phyloP scores from a whole-genome alignment of 2,329 filamentous ascomycete genomes.

The Macrophomina pseudophaseolina region DNA sequence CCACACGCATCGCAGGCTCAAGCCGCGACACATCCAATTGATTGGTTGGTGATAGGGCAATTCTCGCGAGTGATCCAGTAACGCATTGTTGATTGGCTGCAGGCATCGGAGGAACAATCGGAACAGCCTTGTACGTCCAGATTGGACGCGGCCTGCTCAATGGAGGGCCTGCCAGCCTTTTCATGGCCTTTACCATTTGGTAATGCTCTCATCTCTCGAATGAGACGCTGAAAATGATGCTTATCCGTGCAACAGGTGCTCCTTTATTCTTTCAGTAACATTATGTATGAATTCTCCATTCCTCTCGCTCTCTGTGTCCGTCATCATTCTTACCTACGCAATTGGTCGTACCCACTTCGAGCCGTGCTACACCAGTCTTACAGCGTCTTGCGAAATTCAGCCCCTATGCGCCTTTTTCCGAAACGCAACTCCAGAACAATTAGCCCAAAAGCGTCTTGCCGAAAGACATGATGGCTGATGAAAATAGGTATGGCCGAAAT shows the following conservation, averaged over 20 bases:
- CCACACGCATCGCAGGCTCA: constrained; percentile 52
- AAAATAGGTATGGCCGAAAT: constrained; percentile 68
- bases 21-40: constrained; percentile 54
- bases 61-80: neutral
- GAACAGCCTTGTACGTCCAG: constrained; percentile 55
- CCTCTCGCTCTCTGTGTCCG: constrained; percentile 6
- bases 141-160: constrained; percentile 53
- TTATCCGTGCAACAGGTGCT: constrained; percentile 39
- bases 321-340: neutral
- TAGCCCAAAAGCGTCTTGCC: neutral
- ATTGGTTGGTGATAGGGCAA: constrained; percentile 40
- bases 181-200: constrained; percentile 54
- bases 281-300: constrained; percentile 40
- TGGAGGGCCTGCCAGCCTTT: constrained; percentile 53
- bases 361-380: too few relatives aligned
- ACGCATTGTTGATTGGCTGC: constrained; percentile 7
- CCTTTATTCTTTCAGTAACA: constrained; percentile 49
- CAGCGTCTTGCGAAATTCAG: neutral
- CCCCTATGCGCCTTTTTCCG: constrained; percentile 33
- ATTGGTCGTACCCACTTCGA: too few relatives aligned
- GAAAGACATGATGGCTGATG: neutral
- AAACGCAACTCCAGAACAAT: constrained; percentile 7
- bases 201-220: constrained; percentile 28
- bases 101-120: constrained; percentile 51
- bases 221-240: too few relatives aligned